Evolutionary conservation across 2,329 filamentous ascomycete species (phyloP).

Genomic region (Exserohilum turcica): DNA sequence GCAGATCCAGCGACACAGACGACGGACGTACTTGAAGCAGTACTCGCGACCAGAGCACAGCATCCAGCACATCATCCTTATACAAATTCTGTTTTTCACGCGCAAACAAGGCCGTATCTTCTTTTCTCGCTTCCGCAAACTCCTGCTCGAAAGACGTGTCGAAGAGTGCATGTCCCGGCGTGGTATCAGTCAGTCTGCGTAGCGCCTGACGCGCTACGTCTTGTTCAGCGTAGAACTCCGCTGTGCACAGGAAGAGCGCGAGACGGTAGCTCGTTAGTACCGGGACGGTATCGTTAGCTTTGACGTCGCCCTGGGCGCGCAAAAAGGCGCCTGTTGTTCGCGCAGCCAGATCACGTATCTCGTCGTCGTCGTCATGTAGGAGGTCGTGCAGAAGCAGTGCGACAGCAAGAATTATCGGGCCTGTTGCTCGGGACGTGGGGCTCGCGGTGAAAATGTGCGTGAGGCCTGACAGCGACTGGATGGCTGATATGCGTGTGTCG

Average conservation of each 20-base stretch:
- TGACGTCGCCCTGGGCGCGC: constrained; percentile 17
- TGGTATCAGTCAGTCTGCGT: constrained; percentile 46
- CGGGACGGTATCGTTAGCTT: constrained; percentile 51
- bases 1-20: neutral
- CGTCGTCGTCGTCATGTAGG: constrained; percentile 85
- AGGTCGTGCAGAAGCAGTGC: constrained; percentile 53
- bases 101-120: constrained; percentile 75
- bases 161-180: constrained; percentile 2
- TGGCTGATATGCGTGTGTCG: constrained; percentile 67
- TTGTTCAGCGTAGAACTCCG: constrained; percentile 39
- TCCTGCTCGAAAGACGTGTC: constrained; percentile 13
- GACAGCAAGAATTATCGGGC: constrained; percentile 30
- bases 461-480: constrained; percentile 59
- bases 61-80: constrained; percentile 78
- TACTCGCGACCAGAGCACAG: constrained; percentile 67
- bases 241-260: constrained; percentile 37
- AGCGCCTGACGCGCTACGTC: constrained; percentile 46
- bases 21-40: constrained; percentile 46
- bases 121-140: constrained; percentile 44
- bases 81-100: constrained; percentile 96
- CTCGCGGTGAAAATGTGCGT: constrained; percentile 26
- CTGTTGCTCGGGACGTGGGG: constrained; percentile 12
- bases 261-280: constrained; percentile 54
- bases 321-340: constrained; percentile 56
- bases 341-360: constrained; percentile 73